Evolutionary conservation across 345 rosid species (phyloP).

Genomic region (Garcia nutans): DNA sequence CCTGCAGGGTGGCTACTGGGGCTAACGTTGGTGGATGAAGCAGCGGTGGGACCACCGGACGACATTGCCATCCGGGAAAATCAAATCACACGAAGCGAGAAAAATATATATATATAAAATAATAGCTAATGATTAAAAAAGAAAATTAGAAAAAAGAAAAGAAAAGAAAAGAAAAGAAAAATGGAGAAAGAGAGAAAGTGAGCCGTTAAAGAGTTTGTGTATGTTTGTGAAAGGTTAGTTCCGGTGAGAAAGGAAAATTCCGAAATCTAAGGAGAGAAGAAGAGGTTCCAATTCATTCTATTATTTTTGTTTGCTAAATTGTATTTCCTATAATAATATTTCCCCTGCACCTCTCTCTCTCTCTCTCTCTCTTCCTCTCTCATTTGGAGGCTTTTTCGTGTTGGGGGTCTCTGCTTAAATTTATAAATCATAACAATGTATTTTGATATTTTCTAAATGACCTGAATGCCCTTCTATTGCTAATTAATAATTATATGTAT

Average conservation of each 20-base stretch:
- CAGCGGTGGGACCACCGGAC: conserved; percentile 44
- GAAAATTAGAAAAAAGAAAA: too few relatives aligned
- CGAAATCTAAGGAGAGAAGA: neutral
- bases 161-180: neutral
- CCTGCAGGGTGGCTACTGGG: conserved; percentile 38
- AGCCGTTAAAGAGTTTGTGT: neutral
- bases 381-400: too few relatives aligned
- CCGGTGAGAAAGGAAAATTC: neutral
- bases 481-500: too few relatives aligned
- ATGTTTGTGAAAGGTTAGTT: neutral
- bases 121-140: neutral
- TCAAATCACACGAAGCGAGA: neutral
- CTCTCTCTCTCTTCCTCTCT: too few relatives aligned
- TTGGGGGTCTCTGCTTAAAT: too few relatives aligned
- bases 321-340: too few relatives aligned
- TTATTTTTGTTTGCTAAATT: too few relatives aligned
- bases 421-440: too few relatives aligned
- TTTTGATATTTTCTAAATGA: too few relatives aligned
- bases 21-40: conserved; percentile 42
- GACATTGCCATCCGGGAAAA: conserved; percentile 33
- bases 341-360: too few relatives aligned
- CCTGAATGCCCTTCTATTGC: too few relatives aligned
- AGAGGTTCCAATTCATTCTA: neutral
- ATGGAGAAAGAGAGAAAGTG: neutral
- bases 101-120: neutral